phyloP scores from a whole-genome alignment of 2,329 filamentous ascomycete genomes.

The Aspergillus brunneoviolaceus region DNA sequence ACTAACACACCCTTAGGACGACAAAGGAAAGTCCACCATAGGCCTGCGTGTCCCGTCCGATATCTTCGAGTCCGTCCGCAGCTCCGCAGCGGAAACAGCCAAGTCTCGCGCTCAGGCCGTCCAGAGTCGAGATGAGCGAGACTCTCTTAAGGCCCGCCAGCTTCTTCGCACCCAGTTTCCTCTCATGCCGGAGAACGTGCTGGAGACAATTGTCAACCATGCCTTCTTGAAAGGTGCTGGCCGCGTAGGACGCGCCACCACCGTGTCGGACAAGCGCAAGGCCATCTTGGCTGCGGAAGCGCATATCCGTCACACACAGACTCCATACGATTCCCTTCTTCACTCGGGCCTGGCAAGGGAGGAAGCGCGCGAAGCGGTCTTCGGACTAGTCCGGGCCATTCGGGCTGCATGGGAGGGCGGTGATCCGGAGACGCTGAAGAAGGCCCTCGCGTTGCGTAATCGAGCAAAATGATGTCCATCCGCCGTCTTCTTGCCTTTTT shows the following conservation, averaged over 20 bases:
- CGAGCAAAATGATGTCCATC: not conserved
- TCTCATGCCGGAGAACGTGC: conserved; percentile 34
- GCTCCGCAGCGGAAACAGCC: conserved; percentile 41
- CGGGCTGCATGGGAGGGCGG: conserved; percentile 34
- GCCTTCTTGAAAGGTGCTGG: conserved; percentile 44
- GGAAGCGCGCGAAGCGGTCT: conserved; percentile 34
- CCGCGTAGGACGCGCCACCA: conserved; percentile 40
- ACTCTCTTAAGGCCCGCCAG: conserved; percentile 24
- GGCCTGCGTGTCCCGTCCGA: conserved; percentile 46
- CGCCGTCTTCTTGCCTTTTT: too few relatives aligned
- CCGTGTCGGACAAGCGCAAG: conserved; percentile 34
- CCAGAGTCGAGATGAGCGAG: conserved; percentile 35
- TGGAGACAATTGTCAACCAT: conserved; percentile 37
- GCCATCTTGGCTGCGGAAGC: conserved; percentile 43
- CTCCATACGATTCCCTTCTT: conserved; percentile 40
- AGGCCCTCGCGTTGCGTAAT: conserved; percentile 13
- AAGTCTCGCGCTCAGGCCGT: conserved; percentile 42
- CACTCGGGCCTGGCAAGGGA: conserved; percentile 23
- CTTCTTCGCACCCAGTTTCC: conserved; percentile 38
- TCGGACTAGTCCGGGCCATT: conserved; percentile 29
- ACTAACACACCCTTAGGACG: conserved; percentile 23
- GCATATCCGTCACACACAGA: conserved; percentile 45
- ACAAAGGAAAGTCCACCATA: conserved; percentile 31
- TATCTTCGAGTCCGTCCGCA: conserved; percentile 41
- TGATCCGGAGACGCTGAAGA: conserved; percentile 1